phyloP scores from a whole-genome alignment of 1,284 basidiomycete species.

The Polyporus tsugae region DNA sequence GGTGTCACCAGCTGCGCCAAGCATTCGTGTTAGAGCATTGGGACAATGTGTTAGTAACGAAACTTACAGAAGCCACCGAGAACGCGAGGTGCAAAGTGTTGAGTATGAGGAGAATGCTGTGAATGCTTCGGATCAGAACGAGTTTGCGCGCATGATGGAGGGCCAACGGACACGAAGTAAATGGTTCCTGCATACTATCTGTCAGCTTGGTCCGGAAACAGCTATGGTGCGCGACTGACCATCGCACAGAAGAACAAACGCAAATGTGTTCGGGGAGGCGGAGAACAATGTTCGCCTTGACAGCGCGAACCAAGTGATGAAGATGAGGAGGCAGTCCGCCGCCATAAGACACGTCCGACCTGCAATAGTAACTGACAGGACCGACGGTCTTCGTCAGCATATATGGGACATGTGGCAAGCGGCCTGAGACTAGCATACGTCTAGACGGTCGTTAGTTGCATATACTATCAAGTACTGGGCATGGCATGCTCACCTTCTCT shows the following conservation, averaged over 20 bases:
- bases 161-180: slow-evolving; percentile 7
- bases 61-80: slow-evolving; percentile 2
- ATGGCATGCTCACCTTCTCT: neutral
- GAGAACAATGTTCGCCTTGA: neutral
- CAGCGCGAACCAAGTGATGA: slow-evolving; percentile 5
- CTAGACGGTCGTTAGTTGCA: neutral
- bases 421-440: neutral
- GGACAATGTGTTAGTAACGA: too few species aligned
- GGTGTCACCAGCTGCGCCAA: neutral
- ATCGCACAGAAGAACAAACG: slow-evolving; percentile 1
- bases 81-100: slow-evolving; percentile 18
- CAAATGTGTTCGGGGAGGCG: neutral
- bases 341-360: neutral
- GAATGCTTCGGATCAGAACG: neutral
- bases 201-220: too few species aligned
- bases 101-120: slow-evolving; percentile 10
- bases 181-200: neutral
- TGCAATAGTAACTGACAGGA: neutral
- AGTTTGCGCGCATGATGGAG: neutral
- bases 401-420: neutral
- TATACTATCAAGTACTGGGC: neutral
- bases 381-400: neutral
- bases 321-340: slow-evolving; percentile 4
- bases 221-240: neutral
- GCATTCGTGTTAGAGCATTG: neutral